Base-by-base conservation (phyloP, 2,329 filamentous ascomycete species). In the Ampelomyces quisqualis region DNA sequence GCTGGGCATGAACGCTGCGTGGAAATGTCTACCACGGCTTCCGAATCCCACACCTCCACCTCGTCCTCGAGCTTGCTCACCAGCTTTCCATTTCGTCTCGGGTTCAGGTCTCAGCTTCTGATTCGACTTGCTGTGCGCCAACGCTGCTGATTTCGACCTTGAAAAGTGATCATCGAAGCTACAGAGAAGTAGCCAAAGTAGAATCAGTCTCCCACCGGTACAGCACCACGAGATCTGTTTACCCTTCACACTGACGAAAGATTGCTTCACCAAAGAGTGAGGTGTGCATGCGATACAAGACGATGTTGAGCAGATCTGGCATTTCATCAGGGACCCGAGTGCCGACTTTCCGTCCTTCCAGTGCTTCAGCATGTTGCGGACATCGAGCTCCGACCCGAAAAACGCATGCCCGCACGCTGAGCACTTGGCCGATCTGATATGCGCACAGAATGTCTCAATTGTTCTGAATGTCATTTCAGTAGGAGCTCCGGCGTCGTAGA, bases 181-280 rank as follows among this genome's bases (percentile, higher is more conserved):
- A 33, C 62, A 69, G 6, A 73, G 58, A 2, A 71, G 38, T 4
- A 59, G 45, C 67, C 67, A 72, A 28, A 70, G 60, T 11, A 66
- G 21, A 36, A 65, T 58, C 8, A 68, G 18, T 6, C 62, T 55
- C 11, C 63, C 65, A 4, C 46, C 34, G 17, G 52, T 49, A 42
- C 69, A 72, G 47, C 68, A 70, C 68, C 66, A 70, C 8, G 45
- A 43, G 6, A 59, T 27, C 5, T 53, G 40, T 7, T 36, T 51
- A 4, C 40, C 41, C 3, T 39, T 13, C 7, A 49, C 29, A 10
- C 19, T 33, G 14, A 41, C 26, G n/a, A 13, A 26, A 2, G 43
- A 49, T 19, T 8, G 21, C 7, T 32, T 43, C 4, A 30, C 27
- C 8, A 24, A 34, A 2, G 41, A 14, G 14, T 45, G 36, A 5